Percentiles rank a stretch among this genome's conserved stretches.
Evolutionary conservation across 805 yeast genomes (phyloP).

Genomic region (Kluyveromyces starmeri): DNA sequence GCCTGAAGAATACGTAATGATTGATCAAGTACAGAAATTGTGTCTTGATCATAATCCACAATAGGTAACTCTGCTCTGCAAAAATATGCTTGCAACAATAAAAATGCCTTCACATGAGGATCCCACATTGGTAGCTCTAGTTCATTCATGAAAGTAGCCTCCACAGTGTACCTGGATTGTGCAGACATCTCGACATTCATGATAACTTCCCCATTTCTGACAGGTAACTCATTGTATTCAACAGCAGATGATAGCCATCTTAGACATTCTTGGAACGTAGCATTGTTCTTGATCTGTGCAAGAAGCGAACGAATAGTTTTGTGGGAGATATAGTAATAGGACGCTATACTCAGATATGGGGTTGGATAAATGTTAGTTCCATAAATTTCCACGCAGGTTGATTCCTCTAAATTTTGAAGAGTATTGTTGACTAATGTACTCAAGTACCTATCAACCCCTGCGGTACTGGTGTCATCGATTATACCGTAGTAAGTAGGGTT

Average conservation of each 20-base stretch:
- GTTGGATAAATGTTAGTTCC: slow-evolving; percentile 54
- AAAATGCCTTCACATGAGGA: slow-evolving; percentile 71
- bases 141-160: slow-evolving; percentile 49
- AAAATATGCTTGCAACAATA: slow-evolving; percentile 76
- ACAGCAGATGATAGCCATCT: slow-evolving; percentile 43
- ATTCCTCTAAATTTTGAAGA: slow-evolving; percentile 55
- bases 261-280: slow-evolving; percentile 38
- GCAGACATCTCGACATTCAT: slow-evolving; percentile 78
- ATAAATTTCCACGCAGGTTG: slow-evolving; percentile 53
- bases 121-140: slow-evolving; percentile 68
- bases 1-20: slow-evolving; percentile 91
- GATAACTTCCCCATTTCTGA: slow-evolving; percentile 85
- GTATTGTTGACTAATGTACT: slow-evolving; percentile 62
- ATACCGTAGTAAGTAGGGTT: slow-evolving; percentile 91
- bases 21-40: slow-evolving; percentile 88
- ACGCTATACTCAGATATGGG: slow-evolving; percentile 73
- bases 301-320: slow-evolving; percentile 70
- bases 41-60: slow-evolving; percentile 92
- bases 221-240: slow-evolving; percentile 83
- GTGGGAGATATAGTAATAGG: slow-evolving; percentile 90
- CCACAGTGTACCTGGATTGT: slow-evolving; percentile 55
- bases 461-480: slow-evolving; percentile 48
- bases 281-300: slow-evolving; percentile 35
- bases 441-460: slow-evolving; percentile 50
- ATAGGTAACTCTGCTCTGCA: slow-evolving; percentile 79